Conservation (phyloP, 2,329 filamentous ascomycete species). For the Pleurostoma richardsiae region DNA sequence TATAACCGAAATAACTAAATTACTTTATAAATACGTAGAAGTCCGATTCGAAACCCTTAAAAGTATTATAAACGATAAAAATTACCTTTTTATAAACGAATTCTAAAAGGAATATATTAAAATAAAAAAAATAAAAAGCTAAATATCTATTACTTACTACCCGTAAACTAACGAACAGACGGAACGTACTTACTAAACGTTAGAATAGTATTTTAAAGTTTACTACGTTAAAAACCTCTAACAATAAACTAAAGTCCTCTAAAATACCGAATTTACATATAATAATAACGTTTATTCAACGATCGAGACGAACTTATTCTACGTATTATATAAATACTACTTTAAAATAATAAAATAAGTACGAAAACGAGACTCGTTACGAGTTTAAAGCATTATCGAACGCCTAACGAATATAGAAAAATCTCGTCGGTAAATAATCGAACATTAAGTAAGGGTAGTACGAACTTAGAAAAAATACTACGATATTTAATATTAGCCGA, state of each 20-base stretch:
- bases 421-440: neutral
- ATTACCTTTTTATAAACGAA: neutral
- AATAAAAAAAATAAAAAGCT: neutral
- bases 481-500: neutral
- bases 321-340: neutral
- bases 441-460: neutral
- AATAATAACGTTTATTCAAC: neutral
- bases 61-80: neutral
- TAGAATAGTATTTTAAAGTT: neutral
- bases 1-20: neutral
- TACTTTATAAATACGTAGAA: neutral
- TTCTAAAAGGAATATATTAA: neutral
- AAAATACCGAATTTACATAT: neutral
- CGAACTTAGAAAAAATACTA: neutral
- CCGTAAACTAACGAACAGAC: neutral
- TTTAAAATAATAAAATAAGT: neutral
- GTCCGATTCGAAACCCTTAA: neutral
- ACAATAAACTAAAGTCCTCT: neutral
- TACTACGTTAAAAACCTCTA: neutral
- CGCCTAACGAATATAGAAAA: neutral
- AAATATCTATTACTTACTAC: neutral
- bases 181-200: neutral
- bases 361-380: neutral
- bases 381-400: neutral
- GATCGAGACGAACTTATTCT: neutral